Percentiles rank a stretch among this genome's conserved stretches.
Conservation (phyloP, 306 rosid species). For the Medicago lupulina region DNA sequence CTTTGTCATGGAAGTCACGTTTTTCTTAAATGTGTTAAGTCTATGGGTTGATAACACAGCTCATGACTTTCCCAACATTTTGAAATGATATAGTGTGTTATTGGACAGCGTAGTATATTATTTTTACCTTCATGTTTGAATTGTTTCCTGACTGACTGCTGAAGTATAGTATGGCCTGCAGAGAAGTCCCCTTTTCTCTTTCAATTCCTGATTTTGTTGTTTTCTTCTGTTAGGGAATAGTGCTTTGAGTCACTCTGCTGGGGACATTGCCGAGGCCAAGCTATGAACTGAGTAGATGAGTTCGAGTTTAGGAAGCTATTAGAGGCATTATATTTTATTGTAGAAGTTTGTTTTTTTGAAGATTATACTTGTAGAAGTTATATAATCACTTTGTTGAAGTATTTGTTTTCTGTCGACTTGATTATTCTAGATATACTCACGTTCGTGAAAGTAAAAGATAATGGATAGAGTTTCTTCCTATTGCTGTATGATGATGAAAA, state of each 20-base stretch:
- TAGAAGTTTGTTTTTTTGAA: too few relatives aligned
- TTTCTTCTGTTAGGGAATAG: conserved; percentile 43
- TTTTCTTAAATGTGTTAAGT: not conserved
- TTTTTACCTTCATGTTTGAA: conserved; percentile 27
- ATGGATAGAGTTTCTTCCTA: conserved; percentile 30
- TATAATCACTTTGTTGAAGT: conserved; percentile 27
- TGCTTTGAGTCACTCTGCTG: conserved; percentile 26
- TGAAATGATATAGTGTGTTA: conserved; percentile 18
- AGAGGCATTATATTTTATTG: not conserved
- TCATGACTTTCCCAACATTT: not conserved
- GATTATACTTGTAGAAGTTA: conserved; percentile 13
- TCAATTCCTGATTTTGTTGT: not conserved
- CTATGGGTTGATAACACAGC: conserved; percentile 19
- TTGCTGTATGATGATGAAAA: conserved; percentile 14
- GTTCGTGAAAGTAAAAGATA: conserved; percentile 38
- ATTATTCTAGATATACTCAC: conserved; percentile 36
- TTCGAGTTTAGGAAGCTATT: conserved; percentile 21
- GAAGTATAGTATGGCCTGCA: not conserved
- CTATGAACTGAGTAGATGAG: conserved; percentile 34
- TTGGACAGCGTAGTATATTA: not conserved
- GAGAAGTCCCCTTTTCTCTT: not conserved
- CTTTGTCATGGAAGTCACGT: conserved; percentile 15
- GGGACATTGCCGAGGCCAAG: conserved; percentile 43
- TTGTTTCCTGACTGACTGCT: conserved; percentile 8
- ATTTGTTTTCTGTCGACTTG: conserved; percentile 15